These are phyloP conservation scores for Lipomyces orientalis DNA, from an alignment of 805 yeast genomes.

Conservation along the genomic window DNA sequence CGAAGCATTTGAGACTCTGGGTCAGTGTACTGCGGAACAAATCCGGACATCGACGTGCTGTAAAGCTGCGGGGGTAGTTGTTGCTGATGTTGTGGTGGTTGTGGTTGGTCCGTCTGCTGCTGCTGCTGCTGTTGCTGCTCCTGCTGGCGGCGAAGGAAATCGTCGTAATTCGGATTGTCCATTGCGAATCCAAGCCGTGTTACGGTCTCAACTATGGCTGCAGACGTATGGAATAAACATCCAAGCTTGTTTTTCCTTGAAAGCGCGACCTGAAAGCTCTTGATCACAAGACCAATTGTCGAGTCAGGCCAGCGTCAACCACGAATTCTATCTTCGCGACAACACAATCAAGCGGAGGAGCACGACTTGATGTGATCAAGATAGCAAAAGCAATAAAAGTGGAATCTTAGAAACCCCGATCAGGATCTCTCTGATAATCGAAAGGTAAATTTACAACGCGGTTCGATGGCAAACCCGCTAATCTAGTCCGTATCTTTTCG, in stretches of 20 bases:
- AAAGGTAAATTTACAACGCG: not conserved
- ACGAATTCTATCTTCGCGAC: not conserved
- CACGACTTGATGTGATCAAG: not conserved
- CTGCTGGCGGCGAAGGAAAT: slow-evolving; percentile 6
- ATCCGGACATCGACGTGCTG: slow-evolving; percentile 1
- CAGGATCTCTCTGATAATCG: not conserved
- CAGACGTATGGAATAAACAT: not conserved
- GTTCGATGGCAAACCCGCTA: not conserved
- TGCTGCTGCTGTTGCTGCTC: slow-evolving; percentile 7
- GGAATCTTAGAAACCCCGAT: not conserved
- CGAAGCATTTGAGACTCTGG: not conserved
- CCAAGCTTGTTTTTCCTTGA: not conserved
- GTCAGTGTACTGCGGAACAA: not conserved
- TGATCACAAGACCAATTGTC: not conserved
- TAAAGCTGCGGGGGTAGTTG: slow-evolving; percentile 4
- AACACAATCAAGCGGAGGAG: not conserved
- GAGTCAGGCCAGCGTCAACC: not conserved
- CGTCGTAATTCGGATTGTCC: not conserved
- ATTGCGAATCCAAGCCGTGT: not conserved
- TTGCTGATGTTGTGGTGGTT: slow-evolving; percentile 1
- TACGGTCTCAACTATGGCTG: not conserved
- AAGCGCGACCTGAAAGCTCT: not conserved
- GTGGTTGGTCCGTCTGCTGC: not conserved
- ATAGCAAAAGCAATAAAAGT: not conserved
- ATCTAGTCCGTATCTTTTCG: not conserved